Evolutionary conservation across 306 rosid species (phyloP).

Genomic region (Ziziphus jujuba): DNA sequence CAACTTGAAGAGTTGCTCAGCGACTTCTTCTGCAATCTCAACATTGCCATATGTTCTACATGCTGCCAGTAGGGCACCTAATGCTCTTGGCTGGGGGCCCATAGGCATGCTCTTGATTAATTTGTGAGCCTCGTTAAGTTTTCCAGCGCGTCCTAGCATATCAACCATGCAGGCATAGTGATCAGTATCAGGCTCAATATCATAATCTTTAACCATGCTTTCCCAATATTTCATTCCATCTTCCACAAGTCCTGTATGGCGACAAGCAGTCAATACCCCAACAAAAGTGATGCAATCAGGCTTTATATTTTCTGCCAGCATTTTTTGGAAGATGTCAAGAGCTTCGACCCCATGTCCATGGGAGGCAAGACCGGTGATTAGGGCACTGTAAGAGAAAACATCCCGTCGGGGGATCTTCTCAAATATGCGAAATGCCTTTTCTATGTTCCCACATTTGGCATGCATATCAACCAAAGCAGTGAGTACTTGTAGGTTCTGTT

Average conservation of each 20-base stretch:
- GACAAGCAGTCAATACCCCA: conserved; percentile 31
- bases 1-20: conserved; percentile 26
- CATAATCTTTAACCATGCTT: conserved; percentile 20
- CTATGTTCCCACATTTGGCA: conserved; percentile 30
- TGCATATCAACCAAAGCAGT: conserved; percentile 34
- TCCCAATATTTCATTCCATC: conserved; percentile 27
- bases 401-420: conserved; percentile 18
- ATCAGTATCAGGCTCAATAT: conserved; percentile 22
- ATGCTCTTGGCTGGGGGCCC: conserved; percentile 26
- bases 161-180: conserved; percentile 24
- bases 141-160: conserved; percentile 31
- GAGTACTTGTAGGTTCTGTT: conserved; percentile 18
- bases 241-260: conserved; percentile 20
- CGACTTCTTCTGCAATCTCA: conserved; percentile 22
- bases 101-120: conserved; percentile 22
- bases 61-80: conserved; percentile 31
- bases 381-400: conserved; percentile 21
- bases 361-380: conserved; percentile 31
- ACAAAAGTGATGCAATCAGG: conserved; percentile 27
- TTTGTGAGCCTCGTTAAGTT: conserved; percentile 17
- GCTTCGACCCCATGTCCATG: conserved; percentile 29
- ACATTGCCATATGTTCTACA: conserved; percentile 28
- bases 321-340: conserved; percentile 23
- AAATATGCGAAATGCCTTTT: conserved; percentile 18
- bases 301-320: conserved; percentile 21